phyloP scores from a whole-genome alignment of 306 rosid genomes.

The Casuarina glauca region DNA sequence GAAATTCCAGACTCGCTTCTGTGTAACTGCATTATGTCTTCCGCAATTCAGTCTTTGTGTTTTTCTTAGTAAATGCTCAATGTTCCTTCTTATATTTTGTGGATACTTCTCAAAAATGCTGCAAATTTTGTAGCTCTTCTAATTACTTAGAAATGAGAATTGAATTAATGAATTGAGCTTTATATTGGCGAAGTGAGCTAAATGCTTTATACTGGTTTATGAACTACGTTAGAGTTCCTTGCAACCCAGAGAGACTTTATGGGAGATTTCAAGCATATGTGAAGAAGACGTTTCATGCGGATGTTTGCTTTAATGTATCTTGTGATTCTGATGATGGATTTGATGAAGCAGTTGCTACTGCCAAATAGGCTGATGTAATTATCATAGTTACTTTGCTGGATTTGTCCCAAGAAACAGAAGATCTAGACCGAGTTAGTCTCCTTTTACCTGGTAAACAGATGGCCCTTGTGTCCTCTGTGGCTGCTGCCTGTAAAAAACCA shows the following conservation, averaged over 20 bases:
- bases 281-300: constrained; percentile 38
- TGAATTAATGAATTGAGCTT: background rate
- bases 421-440: constrained; percentile 81
- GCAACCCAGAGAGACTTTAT: constrained; percentile 55
- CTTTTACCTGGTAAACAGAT: constrained; percentile 81
- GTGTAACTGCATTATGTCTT: background rate
- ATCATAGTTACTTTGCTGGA: constrained; percentile 65
- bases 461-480: constrained; percentile 58
- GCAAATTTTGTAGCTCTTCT: background rate
- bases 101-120: background rate
- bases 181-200: background rate
- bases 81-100: background rate
- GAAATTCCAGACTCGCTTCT: background rate
- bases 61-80: background rate
- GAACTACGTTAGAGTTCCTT: constrained; percentile 68
- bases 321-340: constrained; percentile 67
- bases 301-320: constrained; percentile 65
- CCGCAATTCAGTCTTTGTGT: background rate
- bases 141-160: background rate
- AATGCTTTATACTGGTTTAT: background rate
- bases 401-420: constrained; percentile 73
- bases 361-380: constrained; percentile 67
- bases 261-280: constrained; percentile 53
- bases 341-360: constrained; percentile 53
- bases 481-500: constrained; percentile 60